Evolutionary conservation across 768 basidiomycete species (phyloP), one percentile per base, ranked within the genome.

Genomic region (Tephrocybe sp.): DNA sequence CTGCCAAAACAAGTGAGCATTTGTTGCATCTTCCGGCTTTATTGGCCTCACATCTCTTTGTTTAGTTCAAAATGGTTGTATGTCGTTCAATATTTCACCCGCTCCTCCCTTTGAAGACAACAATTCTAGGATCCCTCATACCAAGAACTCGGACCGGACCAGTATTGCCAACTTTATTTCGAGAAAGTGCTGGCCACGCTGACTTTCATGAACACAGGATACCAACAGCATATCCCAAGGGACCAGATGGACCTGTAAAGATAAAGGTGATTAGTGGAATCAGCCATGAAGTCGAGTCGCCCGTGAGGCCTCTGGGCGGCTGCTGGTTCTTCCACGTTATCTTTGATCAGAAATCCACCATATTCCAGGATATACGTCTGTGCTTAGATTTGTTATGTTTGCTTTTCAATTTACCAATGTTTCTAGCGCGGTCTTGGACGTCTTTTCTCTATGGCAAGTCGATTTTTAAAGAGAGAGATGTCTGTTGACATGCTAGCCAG

Each of bases 261-360:
- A 76, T 97, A 60, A 90, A 82, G 61, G 86, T 98, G 33, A 90
- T 97, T 57, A 92, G 89, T 54, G 95, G 95, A 4, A 86, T 84
- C 64, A 89, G 90, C 51, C 82, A 94, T 56, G 92, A 89, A 11
- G 75, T 83, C 12, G 86, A 87, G 61, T 94, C 91, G 1, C 93
- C 93, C 22, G 94, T 98, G 19, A 74, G 87, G 41, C 91, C 91
- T 0, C 78, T 94, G 0, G 94, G 94, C 11, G 94, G 94, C 4
- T 94, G 93, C 67, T 94, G 91, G 90, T 97, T 82, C 67, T 85
- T 94, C 70, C 91, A 94, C 61, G 69, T 86, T 53, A 81, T 71
- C 50, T 83, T 94, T 64, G 68, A 76, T 22, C 76, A 77, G 52
- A 75, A 80, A 24, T 83, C 79, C 1, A 73, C 63, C 24, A 76